These are phyloP conservation scores for Microascus cirrosus DNA, from an alignment of 2,329 filamentous ascomycete species.

Conservation along the genomic window DNA sequence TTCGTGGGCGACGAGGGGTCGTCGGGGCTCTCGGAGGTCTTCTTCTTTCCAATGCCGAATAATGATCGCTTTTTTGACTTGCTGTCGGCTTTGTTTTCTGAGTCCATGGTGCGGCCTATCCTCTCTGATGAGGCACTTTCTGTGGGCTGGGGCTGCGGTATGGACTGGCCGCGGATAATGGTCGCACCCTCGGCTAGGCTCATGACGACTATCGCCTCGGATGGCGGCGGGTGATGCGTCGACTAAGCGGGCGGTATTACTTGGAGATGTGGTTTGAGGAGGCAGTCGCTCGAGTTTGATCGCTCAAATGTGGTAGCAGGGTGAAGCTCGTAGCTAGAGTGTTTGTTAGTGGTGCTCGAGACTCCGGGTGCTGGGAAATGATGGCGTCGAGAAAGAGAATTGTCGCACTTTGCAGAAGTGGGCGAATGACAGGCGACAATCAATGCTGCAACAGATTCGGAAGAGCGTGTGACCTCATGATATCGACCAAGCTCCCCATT, in stretches of 20 bases:
- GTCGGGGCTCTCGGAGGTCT: constrained; percentile 18
- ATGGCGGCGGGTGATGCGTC: neutral
- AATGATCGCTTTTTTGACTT: constrained; percentile 43
- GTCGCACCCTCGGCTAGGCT: neutral
- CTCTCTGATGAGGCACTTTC: neutral
- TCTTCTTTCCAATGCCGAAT: constrained; percentile 52
- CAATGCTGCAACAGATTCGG: neutral
- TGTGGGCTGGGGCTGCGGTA: neutral
- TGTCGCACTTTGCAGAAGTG: neutral
- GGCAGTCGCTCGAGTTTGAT: neutral
- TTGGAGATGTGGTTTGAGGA: neutral
- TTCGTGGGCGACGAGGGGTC: constrained; percentile 21
- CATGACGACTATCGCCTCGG: neutral
- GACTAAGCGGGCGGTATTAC: neutral
- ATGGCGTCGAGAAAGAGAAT: neutral
- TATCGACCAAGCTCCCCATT: neutral
- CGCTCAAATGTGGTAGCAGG: neutral
- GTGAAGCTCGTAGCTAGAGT: neutral
- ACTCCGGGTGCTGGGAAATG: neutral
- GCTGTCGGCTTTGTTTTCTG: neutral
- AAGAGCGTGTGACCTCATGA: constrained; percentile 1
- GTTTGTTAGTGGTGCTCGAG: neutral
- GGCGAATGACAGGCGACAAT: neutral
- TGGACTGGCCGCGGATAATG: neutral
- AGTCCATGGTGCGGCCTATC: neutral